A percentile compares a stretch with the other conserved stretches of the same genome.
Conservation (phyloP, 1,284 basidiomycete species). For the Mycena sp. region DNA sequence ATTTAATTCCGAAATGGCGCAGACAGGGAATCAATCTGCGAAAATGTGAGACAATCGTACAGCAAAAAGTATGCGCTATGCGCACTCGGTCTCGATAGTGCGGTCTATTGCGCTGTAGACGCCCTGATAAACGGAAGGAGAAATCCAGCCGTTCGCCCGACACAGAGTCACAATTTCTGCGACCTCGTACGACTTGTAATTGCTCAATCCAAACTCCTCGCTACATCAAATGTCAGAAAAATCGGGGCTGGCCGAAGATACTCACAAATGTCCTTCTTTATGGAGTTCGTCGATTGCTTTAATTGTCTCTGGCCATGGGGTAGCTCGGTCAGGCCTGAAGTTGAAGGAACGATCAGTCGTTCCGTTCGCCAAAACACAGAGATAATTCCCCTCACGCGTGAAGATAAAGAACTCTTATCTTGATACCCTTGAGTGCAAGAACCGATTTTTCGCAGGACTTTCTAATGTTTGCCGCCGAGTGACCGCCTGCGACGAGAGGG, state of each 20-base stretch:
- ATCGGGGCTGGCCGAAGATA: conserved; percentile 34
- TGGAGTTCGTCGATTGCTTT: conserved; percentile 50
- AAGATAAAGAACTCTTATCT: conserved; percentile 7
- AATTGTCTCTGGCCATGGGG: conserved; percentile 41
- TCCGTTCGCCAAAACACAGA: too few species aligned
- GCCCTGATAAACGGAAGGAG: conserved; percentile 56
- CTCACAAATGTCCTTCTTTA: conserved; percentile 51
- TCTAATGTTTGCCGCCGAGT: not conserved
- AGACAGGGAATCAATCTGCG: conserved; percentile 32
- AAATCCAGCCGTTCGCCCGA: conserved; percentile 43
- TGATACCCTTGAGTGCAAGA: not conserved
- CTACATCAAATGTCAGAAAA: conserved; percentile 45
- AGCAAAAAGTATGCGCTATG: not conserved
- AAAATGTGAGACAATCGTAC: not conserved
- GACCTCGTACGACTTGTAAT: conserved; percentile 30
- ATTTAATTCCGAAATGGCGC: conserved; percentile 20
- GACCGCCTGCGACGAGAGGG: conserved; percentile 7
- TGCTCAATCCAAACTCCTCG: conserved; percentile 31
- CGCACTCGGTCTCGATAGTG: conserved; percentile 45
- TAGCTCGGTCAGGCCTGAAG: conserved; percentile 22
- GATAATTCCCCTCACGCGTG: not conserved
- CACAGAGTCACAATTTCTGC: conserved; percentile 46
- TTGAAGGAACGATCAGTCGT: not conserved
- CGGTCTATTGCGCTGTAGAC: conserved; percentile 33
- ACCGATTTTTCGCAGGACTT: not conserved